These are phyloP conservation scores for Bacterosira constricta DNA, from an alignment of 108 stramenopile species.

Conservation along the genomic window DNA sequence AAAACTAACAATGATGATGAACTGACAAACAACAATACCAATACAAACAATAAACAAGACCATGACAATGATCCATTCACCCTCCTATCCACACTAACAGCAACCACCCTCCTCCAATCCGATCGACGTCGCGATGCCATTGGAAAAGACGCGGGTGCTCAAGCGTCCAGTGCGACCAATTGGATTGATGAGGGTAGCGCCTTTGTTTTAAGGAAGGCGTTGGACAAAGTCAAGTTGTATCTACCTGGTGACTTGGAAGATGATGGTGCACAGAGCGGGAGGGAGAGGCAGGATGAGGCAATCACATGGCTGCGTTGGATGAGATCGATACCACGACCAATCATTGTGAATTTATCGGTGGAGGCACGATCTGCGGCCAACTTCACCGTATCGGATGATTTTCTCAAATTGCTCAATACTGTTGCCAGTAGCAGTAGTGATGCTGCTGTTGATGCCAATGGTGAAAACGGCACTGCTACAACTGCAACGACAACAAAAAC, in stretches of 20 bases:
- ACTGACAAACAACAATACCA: neutral
- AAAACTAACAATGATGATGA: too few relatives aligned
- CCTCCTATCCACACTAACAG: constrained; percentile 51
- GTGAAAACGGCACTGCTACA: neutral
- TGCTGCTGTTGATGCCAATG: neutral
- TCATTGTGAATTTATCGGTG: constrained; percentile 63
- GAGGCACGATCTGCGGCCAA: constrained; percentile 54
- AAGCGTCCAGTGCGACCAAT: constrained; percentile 62
- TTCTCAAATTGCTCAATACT: constrained; percentile 22
- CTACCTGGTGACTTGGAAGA: constrained; percentile 1
- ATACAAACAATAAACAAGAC: too few relatives aligned
- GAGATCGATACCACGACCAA: constrained; percentile 53
- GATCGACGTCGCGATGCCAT: constrained; percentile 66
- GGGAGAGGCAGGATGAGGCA: constrained; percentile 49
- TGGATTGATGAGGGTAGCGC: constrained; percentile 77
- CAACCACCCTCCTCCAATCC: constrained; percentile 64
- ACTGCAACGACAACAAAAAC: constrained; percentile 7
- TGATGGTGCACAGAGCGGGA: neutral
- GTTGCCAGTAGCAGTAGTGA: neutral
- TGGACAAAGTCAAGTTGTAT: constrained; percentile 47
- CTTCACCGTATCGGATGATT: constrained; percentile 36
- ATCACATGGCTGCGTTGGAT: constrained; percentile 71
- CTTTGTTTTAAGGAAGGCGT: constrained; percentile 54
- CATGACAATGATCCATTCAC: constrained; percentile 48
- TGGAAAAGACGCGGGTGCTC: constrained; percentile 33